Evolutionary conservation across 176 grass and related monocot species (phyloP).

Genomic region (Oryza meridionalis): DNA sequence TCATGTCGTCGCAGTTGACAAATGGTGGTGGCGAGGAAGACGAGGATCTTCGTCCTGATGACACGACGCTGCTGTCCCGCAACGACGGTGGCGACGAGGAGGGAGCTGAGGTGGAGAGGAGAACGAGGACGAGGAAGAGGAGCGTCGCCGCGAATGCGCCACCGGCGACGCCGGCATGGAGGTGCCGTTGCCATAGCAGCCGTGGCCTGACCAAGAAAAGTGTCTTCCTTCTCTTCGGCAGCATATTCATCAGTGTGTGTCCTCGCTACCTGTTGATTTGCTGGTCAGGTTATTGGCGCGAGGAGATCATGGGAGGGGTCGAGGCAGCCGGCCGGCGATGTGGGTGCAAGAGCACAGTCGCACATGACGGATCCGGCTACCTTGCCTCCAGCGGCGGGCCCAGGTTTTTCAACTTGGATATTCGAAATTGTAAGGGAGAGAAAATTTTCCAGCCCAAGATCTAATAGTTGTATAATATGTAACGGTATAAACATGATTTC

Average conservation of each 20-base stretch:
- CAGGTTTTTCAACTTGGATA: no score
- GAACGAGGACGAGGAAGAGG: conserved; percentile 23
- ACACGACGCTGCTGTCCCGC: background rate
- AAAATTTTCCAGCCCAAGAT: no score
- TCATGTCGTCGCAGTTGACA: background rate
- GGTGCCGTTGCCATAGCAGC: background rate
- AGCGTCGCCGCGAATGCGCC: background rate
- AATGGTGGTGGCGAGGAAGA: background rate
- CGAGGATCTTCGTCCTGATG: background rate
- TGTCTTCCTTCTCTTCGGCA: background rate
- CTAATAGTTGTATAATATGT: no score
- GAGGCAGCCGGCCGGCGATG: no score
- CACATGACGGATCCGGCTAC: no score
- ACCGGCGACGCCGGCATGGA: background rate
- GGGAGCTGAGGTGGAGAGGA: background rate
- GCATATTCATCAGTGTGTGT: background rate
- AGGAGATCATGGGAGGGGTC: no score
- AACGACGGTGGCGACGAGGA: background rate
- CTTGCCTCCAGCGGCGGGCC: no score
- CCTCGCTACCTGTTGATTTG: no score
- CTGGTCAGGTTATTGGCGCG: no score
- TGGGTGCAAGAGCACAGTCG: no score
- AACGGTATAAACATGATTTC: no score
- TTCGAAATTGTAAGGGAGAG: no score
- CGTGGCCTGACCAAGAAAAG: background rate